Conservation (phyloP, 345 rosid genomes). For the Erucastrum elatum region DNA sequence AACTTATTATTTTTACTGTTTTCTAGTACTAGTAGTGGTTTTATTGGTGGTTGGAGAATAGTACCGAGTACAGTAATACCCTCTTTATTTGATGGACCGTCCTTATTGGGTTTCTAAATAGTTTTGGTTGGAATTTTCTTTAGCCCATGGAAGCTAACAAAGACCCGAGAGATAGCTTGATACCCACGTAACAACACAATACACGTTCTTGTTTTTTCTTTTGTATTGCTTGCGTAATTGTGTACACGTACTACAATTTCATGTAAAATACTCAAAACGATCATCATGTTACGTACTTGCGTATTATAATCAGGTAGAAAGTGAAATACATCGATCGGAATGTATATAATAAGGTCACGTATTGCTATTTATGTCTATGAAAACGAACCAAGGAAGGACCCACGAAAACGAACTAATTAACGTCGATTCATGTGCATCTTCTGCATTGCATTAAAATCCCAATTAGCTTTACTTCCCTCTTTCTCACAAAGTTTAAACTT, state of each 20-base stretch:
- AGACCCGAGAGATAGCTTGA: constrained; percentile 5
- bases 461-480: constrained; percentile 23
- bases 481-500: constrained; percentile 18
- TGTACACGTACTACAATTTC: not conserved
- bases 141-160: not conserved
- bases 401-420: constrained; percentile 12
- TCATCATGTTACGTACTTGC: not conserved
- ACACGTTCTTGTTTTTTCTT: not conserved
- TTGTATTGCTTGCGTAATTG: not conserved
- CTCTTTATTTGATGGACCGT: not conserved
- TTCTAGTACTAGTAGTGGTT: no score
- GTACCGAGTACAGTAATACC: no score
- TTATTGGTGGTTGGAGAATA: not conserved
- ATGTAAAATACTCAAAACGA: not conserved
- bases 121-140: no score
- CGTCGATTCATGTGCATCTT: constrained; percentile 35
- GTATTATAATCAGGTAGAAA: not conserved
- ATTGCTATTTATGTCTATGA: constrained; percentile 4
- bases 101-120: not conserved
- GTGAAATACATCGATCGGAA: constrained; percentile 12
- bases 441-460: not conserved
- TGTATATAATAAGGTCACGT: constrained; percentile 24
- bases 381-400: constrained; percentile 26
- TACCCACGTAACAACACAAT: constrained; percentile 17
- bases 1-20: no score